Conservation (phyloP, 306 rosid species). For the Datisca glomerata region DNA sequence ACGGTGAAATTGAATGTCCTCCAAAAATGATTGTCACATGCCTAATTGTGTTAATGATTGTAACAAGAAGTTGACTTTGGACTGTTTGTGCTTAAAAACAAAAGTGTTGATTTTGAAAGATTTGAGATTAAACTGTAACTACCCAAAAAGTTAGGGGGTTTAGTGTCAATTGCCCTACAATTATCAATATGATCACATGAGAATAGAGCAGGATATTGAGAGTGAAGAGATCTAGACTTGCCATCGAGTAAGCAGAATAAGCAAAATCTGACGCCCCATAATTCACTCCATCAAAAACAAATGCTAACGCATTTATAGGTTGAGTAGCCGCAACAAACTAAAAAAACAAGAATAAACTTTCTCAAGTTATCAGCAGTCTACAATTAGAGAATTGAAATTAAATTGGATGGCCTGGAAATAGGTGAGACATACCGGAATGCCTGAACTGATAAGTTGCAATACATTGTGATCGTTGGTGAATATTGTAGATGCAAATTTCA, state of each 20-base stretch:
- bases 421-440: neutral
- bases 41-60: too few species aligned
- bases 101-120: neutral
- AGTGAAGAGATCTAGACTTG: conserved; percentile 18
- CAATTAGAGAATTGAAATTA: neutral
- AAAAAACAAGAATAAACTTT: conserved; percentile 9
- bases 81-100: too few species aligned
- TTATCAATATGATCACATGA: neutral
- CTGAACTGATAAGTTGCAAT: neutral
- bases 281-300: conserved; percentile 93
- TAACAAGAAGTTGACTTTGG: too few species aligned
- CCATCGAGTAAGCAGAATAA: conserved; percentile 94
- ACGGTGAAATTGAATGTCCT: too few species aligned
- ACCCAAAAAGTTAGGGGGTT: too few species aligned
- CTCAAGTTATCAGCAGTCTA: neutral
- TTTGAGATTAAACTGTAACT: too few species aligned
- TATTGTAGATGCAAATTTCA: neutral
- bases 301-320: conserved; percentile 83
- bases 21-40: too few species aligned
- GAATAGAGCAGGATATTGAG: neutral
- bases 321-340: conserved; percentile 94
- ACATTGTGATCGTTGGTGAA: neutral
- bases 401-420: neutral
- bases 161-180: neutral
- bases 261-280: conserved; percentile 98